Conservation (phyloP, 345 rosid genomes). For the Dovyalis caffra region DNA sequence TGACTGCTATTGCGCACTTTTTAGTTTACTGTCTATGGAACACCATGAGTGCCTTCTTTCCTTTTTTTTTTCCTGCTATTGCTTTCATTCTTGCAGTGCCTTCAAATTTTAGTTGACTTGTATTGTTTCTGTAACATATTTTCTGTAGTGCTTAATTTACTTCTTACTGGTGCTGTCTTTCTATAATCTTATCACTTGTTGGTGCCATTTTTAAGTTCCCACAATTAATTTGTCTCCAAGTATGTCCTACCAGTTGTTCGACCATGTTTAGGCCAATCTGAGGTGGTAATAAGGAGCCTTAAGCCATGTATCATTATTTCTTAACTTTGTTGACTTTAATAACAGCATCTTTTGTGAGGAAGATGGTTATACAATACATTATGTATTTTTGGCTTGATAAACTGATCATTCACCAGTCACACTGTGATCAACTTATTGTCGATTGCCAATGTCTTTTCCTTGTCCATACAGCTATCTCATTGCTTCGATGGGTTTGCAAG, state of each 20-base stretch:
- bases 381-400: neutral
- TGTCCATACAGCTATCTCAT: conserved; percentile 63
- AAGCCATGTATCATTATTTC: neutral
- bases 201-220: neutral
- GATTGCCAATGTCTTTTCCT: neutral
- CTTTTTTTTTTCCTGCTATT: neutral
- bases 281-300: neutral
- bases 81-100: neutral
- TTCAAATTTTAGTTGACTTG: neutral
- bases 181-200: neutral
- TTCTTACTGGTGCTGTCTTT: neutral
- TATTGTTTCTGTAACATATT: neutral
- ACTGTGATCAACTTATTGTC: neutral
- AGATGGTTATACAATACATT: neutral
- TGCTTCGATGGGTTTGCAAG: conserved; percentile 89
- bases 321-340: neutral
- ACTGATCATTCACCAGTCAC: neutral
- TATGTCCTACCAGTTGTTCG: neutral
- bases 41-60: neutral
- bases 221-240: neutral
- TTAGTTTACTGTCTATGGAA: neutral
- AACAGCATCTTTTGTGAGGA: neutral
- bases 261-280: conserved; percentile 4
- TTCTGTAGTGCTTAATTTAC: neutral
- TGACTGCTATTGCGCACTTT: neutral